Conservation (phyloP, 1,284 basidiomycete species). For the Microbotryum intermedium region DNA sequence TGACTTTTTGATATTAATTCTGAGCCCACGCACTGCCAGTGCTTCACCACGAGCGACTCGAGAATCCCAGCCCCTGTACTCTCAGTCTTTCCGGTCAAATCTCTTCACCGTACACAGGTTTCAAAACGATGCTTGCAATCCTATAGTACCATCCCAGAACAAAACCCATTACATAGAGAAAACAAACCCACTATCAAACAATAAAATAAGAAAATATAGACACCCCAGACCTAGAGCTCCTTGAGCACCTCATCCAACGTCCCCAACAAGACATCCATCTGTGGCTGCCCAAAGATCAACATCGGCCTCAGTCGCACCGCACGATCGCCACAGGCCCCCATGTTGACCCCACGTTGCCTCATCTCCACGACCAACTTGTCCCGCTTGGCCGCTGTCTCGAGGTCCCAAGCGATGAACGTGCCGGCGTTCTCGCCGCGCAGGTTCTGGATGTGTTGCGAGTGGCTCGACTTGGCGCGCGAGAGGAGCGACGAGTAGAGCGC, state of each 20-base stretch:
- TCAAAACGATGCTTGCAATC: no score
- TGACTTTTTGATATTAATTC: no score
- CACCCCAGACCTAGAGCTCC: not conserved
- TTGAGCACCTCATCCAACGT: conserved; percentile 4
- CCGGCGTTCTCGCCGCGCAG: conserved; percentile 46
- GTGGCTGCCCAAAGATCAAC: conserved; percentile 1
- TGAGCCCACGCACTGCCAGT: no score
- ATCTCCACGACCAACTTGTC: conserved; percentile 44
- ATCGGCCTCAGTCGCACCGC: conserved; percentile 44
- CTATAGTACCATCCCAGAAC: no score
- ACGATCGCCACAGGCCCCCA: conserved; percentile 39
- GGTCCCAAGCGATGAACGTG: conserved; percentile 49
- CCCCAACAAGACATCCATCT: not conserved
- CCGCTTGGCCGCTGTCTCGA: conserved; percentile 37
- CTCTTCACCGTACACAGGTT: no score
- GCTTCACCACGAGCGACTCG: no score
- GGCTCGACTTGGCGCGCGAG: conserved; percentile 32
- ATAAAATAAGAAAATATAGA: not conserved
- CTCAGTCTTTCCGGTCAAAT: no score
- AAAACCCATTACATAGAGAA: no score
- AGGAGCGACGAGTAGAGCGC: conserved; percentile 34
- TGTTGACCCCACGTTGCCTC: conserved; percentile 43
- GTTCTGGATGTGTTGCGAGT: conserved; percentile 35
- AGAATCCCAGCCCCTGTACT: no score
- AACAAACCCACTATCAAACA: no score